Evolutionary conservation across 257 asterid species (phyloP).

Genomic region (Ilex asprella): DNA sequence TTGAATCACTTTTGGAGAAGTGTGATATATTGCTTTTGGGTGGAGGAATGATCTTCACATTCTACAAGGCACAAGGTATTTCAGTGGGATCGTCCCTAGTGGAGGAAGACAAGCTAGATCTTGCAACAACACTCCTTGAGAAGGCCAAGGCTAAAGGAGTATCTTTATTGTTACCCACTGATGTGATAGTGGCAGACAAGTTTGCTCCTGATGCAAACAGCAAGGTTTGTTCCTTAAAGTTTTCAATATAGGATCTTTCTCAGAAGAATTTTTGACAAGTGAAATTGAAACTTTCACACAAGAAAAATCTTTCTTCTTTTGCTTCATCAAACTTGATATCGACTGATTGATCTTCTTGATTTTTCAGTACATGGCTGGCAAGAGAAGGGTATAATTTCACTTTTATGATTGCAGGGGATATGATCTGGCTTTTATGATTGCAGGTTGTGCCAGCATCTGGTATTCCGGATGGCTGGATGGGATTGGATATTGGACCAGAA

Average conservation of each 20-base stretch:
- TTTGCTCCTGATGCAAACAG: slow-evolving; percentile 76
- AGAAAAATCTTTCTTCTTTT: too few relatives aligned
- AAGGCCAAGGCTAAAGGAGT: slow-evolving; percentile 79
- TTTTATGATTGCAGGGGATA: not conserved
- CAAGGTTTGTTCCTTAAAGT: slow-evolving; percentile 35
- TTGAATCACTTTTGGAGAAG: slow-evolving; percentile 64
- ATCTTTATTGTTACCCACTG: slow-evolving; percentile 60
- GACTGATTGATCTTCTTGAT: too few relatives aligned
- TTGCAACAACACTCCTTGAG: slow-evolving; percentile 62
- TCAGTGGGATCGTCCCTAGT: slow-evolving; percentile 75
- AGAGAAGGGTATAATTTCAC: too few relatives aligned
- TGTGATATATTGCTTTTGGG: slow-evolving; percentile 67
- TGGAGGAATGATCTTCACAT: slow-evolving; percentile 84
- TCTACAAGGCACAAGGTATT: slow-evolving; percentile 77
- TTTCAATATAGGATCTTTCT: too few relatives aligned
- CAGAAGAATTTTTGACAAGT: too few relatives aligned
- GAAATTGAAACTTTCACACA: too few relatives aligned
- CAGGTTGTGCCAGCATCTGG: slow-evolving; percentile 69
- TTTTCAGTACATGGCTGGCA: too few relatives aligned
- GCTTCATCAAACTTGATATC: too few relatives aligned
- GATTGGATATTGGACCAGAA: slow-evolving; percentile 80
- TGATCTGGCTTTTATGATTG: not conserved
- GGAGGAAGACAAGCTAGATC: slow-evolving; percentile 74
- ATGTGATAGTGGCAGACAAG: slow-evolving; percentile 70
- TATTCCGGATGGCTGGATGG: slow-evolving; percentile 93